These are phyloP conservation scores for Acrocalymma vagum DNA, from an alignment of 2,329 filamentous ascomycete species.

Conservation along the genomic window DNA sequence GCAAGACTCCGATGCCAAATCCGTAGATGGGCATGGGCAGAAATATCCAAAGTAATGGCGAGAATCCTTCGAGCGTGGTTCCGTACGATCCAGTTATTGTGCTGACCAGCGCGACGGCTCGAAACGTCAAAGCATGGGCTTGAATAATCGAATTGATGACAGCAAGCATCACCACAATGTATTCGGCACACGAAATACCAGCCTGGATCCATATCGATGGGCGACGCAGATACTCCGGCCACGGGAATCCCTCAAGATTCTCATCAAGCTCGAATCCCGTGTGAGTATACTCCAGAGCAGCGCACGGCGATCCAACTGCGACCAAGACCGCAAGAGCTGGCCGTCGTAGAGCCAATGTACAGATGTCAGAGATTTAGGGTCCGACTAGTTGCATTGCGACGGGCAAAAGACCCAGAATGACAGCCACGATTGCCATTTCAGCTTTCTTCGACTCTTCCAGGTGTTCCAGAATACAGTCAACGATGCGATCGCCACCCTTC, in stretches of 20 bases:
- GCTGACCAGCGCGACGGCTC: conserved; percentile 2
- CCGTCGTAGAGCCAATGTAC: not conserved
- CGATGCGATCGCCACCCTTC: no score
- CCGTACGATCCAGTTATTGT: not conserved
- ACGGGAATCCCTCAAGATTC: no score
- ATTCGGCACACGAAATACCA: not conserved
- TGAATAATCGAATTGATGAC: conserved; percentile 1
- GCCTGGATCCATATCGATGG: not conserved
- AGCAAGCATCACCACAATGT: not conserved
- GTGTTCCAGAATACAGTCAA: no score
- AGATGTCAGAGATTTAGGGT: conserved; percentile 1
- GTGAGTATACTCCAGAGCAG: not conserved
- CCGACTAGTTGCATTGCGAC: conserved; percentile 2
- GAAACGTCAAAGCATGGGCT: conserved; percentile 1
- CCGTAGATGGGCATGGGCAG: conserved; percentile 1
- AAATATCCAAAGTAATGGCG: conserved; percentile 3
- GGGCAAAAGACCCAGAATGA: conserved; percentile 4
- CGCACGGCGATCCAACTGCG: not conserved
- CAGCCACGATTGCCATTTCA: conserved; percentile 4
- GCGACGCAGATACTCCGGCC: no score
- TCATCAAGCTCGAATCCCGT: conserved; percentile 4
- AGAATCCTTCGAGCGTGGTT: conserved; percentile 2
- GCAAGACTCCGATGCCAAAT: not conserved
- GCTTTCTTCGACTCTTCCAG: no score
- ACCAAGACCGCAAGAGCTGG: conserved; percentile 1